A percentile compares a stretch with the other conserved stretches of the same genome.
Conservation (phyloP, 345 rosid species). For the Populus simonii region DNA sequence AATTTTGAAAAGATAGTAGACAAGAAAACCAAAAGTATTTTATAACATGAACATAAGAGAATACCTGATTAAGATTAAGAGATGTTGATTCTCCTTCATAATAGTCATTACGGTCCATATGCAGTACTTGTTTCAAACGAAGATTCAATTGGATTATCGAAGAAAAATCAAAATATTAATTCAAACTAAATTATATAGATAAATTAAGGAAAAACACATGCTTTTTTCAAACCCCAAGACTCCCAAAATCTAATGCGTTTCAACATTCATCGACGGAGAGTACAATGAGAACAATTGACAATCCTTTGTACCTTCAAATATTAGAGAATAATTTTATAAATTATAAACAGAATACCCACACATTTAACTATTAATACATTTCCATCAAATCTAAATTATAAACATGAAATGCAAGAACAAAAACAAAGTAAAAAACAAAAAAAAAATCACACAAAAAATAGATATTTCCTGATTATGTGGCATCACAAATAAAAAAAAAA, state of each 20-base stretch:
- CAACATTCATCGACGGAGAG: too few relatives aligned
- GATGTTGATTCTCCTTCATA: constrained; percentile 82
- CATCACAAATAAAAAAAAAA: too few relatives aligned
- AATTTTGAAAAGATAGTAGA: neutral
- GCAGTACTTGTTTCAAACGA: constrained; percentile 49
- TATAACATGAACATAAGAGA: neutral
- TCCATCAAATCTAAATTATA: neutral
- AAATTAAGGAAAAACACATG: too few relatives aligned
- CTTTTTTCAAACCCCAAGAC: too few relatives aligned
- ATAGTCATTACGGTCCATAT: constrained; percentile 82
- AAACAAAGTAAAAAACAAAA: neutral
- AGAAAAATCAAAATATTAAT: too few relatives aligned
- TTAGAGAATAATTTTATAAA: too few relatives aligned
- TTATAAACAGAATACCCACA: too few relatives aligned
- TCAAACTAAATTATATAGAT: too few relatives aligned
- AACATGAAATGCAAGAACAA: neutral
- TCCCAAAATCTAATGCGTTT: too few relatives aligned
- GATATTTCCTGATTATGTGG: too few relatives aligned
- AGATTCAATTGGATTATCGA: neutral
- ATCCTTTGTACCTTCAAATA: too few relatives aligned
- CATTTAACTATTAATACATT: neutral
- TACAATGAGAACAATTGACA: too few relatives aligned
- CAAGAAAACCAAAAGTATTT: neutral
- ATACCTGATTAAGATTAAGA: constrained; percentile 79
- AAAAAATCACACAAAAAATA: neutral